Conservation (phyloP, 148 eudicot species). For the Camellia lanceoleosa region DNA sequence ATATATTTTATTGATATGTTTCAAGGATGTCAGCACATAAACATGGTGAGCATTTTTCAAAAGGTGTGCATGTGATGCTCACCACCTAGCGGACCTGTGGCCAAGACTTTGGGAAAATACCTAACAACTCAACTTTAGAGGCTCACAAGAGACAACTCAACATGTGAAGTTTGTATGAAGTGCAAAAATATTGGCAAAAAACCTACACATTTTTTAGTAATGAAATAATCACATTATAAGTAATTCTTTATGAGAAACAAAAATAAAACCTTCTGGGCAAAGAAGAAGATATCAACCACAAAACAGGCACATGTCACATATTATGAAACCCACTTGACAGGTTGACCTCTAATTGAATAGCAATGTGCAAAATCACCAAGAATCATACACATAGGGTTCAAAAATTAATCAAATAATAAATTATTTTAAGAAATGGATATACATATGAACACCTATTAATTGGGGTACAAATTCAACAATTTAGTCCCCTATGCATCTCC, state of each 20-base stretch:
- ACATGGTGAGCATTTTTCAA: background rate
- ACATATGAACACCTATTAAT: background rate
- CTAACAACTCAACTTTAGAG: background rate
- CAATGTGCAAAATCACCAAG: constrained; percentile 2
- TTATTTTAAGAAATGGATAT: background rate
- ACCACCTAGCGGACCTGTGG: background rate
- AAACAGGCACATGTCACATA: background rate
- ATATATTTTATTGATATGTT: background rate
- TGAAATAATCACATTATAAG: background rate
- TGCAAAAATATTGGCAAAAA: background rate
- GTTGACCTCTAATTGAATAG: background rate
- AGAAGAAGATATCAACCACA: background rate
- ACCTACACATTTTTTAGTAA: background rate
- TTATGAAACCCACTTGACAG: background rate
- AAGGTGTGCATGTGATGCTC: background rate
- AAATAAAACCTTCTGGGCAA: constrained; percentile 2
- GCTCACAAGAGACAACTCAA: background rate
- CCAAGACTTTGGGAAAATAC: background rate
- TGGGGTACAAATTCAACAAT: background rate
- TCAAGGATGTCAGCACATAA: background rate
- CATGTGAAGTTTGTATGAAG: background rate
- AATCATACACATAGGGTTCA: background rate
- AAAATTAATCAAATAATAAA: background rate
- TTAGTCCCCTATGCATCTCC: background rate
- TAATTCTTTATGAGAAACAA: background rate